Evolutionary conservation across 1,284 basidiomycete species (phyloP).

Genomic region (Mycosarcoma mackinlayi): DNA sequence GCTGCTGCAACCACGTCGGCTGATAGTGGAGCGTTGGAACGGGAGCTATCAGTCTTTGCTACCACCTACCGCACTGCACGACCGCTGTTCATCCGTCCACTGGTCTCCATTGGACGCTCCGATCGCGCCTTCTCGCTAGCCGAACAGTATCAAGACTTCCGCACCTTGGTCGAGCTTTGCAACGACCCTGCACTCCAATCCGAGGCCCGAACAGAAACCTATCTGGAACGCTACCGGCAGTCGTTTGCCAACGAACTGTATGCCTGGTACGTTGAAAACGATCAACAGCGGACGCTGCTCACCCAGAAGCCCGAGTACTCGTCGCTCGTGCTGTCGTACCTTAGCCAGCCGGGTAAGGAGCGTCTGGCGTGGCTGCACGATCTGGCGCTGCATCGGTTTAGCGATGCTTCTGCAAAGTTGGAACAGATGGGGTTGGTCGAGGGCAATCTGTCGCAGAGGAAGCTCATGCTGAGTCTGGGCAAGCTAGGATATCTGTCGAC

Average conservation of each 20-base stretch:
- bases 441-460: constrained; percentile 68
- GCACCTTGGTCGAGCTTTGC: constrained; percentile 82
- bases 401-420: constrained; percentile 76
- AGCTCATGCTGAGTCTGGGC: constrained; percentile 90
- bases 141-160: constrained; percentile 85
- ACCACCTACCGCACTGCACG: constrained; percentile 78
- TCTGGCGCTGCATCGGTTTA: constrained; percentile 78
- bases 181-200: constrained; percentile 71
- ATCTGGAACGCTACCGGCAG: constrained; percentile 83
- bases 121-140: constrained; percentile 82
- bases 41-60: constrained; percentile 74
- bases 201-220: constrained; percentile 71
- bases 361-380: constrained; percentile 87
- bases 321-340: constrained; percentile 79
- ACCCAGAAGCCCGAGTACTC: constrained; percentile 76
- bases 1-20: constrained; percentile 26
- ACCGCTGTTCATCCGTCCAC: constrained; percentile 79
- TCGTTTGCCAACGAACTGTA: constrained; percentile 89
- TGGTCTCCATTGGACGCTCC: constrained; percentile 78
- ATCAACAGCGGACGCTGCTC: constrained; percentile 80
- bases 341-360: constrained; percentile 75
- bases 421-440: constrained; percentile 72
- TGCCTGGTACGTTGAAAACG: constrained; percentile 74
- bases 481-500: constrained; percentile 84
- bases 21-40: constrained; percentile 38